Base-by-base conservation (phyloP, 768 basidiomycete species). In the Cyclocybe aegerita region DNA sequence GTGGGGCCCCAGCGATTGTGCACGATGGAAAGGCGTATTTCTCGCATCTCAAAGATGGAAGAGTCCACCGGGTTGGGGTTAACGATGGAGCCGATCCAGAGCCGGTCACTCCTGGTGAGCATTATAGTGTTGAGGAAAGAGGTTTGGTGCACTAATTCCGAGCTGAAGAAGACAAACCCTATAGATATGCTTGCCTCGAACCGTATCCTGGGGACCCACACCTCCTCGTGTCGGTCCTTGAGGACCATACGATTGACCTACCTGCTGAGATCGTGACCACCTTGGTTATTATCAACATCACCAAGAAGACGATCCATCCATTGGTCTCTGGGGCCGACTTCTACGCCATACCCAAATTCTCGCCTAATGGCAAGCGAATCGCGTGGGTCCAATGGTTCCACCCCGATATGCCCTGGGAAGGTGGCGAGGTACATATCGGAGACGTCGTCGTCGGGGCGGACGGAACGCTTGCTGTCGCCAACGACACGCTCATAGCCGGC, bases 351-450 rank as follows among this genome's bases (percentile, higher is more conserved):
- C 82, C 86, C 0, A 67, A 64, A 23, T 84, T 86, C 68, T 81
- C 81, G 30, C 77, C 82, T 0, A 77, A 83, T 53, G 88, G 86
- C 0, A 69, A 64, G 33, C 72, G 70, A 46, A 57, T 90, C 12
- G 77, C 75, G 1, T 91, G 83, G 82, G 70, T 81, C 37, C 74
- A 84, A 53, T 88, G 87, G 88, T 75, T 65, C 53, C 85, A 85
- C 40, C 72, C 73, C 7, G 70, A 73, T 49, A 73, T 75, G 71
- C 72, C 88, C 10, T 91, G 86, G 86, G 80, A 86, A 57, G 84
- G 82, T 3, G 70, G 76, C 1, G 67, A 79, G 56, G 70, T 89
- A 50, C 70, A 75, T 60, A 58, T 83, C 32, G 86, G 78, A 0
- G 68, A 78, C n/a, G 69, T 85, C 32, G 37, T 49, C 4, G 43